A percentile compares a stretch with the other conserved stretches of the same genome.
phyloP scores from a whole-genome alignment of 1,284 basidiomycete genomes.

The Jaminaea rosea region DNA sequence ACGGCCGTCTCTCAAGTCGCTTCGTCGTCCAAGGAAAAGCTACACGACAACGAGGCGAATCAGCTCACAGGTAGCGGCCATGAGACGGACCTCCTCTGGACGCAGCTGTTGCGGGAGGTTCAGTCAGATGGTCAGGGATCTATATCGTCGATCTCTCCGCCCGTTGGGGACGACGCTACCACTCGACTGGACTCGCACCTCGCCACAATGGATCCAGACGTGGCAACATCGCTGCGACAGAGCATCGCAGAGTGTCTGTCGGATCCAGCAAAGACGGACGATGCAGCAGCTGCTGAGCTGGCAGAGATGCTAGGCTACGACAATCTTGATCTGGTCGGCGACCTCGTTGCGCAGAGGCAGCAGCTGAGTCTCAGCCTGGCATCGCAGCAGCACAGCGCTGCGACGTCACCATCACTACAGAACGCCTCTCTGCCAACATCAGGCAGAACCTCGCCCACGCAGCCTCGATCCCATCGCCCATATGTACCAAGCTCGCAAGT shows the following conservation, averaged over 20 bases:
- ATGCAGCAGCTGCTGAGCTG: slow-evolving; percentile 69
- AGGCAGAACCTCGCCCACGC: slow-evolving; percentile 2
- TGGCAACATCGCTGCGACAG: not conserved
- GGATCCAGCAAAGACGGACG: slow-evolving; percentile 29
- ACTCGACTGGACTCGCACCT: too few species aligned
- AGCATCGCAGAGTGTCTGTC: not conserved
- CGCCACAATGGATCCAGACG: not conserved
- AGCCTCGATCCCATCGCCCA: too few species aligned
- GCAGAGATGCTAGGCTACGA: slow-evolving; percentile 80
- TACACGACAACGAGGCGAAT: too few species aligned
- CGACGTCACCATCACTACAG: not conserved
- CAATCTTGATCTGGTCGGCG: slow-evolving; percentile 56
- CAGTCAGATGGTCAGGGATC: too few species aligned
- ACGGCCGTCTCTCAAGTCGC: too few species aligned
- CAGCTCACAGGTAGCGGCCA: too few species aligned
- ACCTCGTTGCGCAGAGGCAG: slow-evolving; percentile 3
- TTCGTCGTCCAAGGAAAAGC: too few species aligned
- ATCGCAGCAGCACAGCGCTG: not conserved
- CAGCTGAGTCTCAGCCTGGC: not conserved
- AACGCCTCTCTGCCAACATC: not conserved
- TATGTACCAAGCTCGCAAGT: slow-evolving; percentile 45
- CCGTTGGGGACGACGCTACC: too few species aligned
- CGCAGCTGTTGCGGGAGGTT: too few species aligned
- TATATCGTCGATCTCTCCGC: too few species aligned
- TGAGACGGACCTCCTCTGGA: too few species aligned